These are phyloP conservation scores for Amyloporia xantha DNA, from an alignment of 768 basidiomycete species.

Conservation along the genomic window DNA sequence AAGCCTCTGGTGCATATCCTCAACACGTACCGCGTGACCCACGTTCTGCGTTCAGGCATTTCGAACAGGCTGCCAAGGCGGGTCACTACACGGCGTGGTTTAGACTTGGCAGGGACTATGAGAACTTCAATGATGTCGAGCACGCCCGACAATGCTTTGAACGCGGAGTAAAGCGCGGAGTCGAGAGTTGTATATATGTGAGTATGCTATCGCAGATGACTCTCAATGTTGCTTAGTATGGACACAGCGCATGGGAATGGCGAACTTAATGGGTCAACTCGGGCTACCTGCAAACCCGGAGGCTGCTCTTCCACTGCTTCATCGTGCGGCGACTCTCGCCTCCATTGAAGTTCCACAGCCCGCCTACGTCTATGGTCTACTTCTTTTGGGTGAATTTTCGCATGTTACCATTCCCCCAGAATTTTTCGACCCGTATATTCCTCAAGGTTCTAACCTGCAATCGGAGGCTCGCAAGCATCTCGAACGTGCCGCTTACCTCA, in stretches of 20 bases:
- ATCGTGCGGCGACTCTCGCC: conserved; percentile 69
- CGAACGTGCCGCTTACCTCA: conserved; percentile 79
- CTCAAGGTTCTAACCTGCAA: conserved; percentile 36
- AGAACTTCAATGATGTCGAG: conserved; percentile 68
- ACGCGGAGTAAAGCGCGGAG: conserved; percentile 65
- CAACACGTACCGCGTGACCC: conserved; percentile 60
- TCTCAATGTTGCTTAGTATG: conserved; percentile 16
- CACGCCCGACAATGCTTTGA: conserved; percentile 86
- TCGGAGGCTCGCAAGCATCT: conserved; percentile 72
- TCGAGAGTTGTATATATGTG: conserved; percentile 76
- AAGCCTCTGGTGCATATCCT: conserved; percentile 65
- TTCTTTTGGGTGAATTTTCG: conserved; percentile 82
- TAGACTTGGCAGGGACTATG: conserved; percentile 86
- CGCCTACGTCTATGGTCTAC: conserved; percentile 79
- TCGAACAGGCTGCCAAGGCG: conserved; percentile 72
- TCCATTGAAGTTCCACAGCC: conserved; percentile 76
- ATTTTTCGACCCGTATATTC: conserved; percentile 50
- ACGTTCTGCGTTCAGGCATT: conserved; percentile 81
- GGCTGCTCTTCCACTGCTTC: conserved; percentile 66
- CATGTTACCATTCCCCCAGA: conserved; percentile 46
- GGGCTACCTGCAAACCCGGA: conserved; percentile 46
- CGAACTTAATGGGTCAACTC: conserved; percentile 84
- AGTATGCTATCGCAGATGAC: conserved; percentile 8
- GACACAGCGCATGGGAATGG: conserved; percentile 87
- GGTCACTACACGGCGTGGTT: conserved; percentile 88